These are phyloP conservation scores for Ogataea trehalophila DNA, from an alignment of 805 yeast genomes.

Conservation along the genomic window DNA sequence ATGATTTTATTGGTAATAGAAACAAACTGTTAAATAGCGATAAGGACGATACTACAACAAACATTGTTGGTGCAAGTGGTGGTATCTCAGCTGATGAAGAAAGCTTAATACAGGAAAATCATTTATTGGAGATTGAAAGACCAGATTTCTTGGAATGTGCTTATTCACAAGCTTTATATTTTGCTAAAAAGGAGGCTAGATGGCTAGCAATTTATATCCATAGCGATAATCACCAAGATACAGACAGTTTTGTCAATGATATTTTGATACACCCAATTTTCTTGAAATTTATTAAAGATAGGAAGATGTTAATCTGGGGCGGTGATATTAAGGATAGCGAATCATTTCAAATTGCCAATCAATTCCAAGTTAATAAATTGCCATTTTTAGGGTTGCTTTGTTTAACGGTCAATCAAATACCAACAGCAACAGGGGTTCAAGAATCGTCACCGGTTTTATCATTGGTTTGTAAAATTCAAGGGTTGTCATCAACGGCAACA, in stretches of 20 bases:
- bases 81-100: not conserved
- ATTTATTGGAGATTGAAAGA: slow-evolving; percentile 19
- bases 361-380: slow-evolving; percentile 61
- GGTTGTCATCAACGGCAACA: slow-evolving; percentile 30
- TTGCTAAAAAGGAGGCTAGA: slow-evolving; percentile 63
- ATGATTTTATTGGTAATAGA: slow-evolving; percentile 27
- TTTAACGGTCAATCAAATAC: slow-evolving; percentile 51
- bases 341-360: slow-evolving; percentile 76
- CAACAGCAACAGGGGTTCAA: slow-evolving; percentile 52
- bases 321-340: slow-evolving; percentile 81
- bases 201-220: slow-evolving; percentile 73
- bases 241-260: slow-evolving; percentile 45
- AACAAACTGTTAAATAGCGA: too few relatives aligned
- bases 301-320: slow-evolving; percentile 73
- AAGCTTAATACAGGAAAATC: slow-evolving; percentile 9
- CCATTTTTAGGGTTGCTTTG: slow-evolving; percentile 83
- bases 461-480: slow-evolving; percentile 59
- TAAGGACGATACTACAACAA: not conserved
- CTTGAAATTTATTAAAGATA: slow-evolving; percentile 40
- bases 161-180: slow-evolving; percentile 71
- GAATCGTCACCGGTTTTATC: slow-evolving; percentile 54
- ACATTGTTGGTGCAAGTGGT: not conserved
- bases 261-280: slow-evolving; percentile 51
- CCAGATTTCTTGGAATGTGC: slow-evolving; percentile 62
- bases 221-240: slow-evolving; percentile 64